Percentiles rank a stretch among this genome's conserved stretches.
phyloP scores from a whole-genome alignment of 2,329 filamentous ascomycete species.

The Furcasterigmium sp. region DNA sequence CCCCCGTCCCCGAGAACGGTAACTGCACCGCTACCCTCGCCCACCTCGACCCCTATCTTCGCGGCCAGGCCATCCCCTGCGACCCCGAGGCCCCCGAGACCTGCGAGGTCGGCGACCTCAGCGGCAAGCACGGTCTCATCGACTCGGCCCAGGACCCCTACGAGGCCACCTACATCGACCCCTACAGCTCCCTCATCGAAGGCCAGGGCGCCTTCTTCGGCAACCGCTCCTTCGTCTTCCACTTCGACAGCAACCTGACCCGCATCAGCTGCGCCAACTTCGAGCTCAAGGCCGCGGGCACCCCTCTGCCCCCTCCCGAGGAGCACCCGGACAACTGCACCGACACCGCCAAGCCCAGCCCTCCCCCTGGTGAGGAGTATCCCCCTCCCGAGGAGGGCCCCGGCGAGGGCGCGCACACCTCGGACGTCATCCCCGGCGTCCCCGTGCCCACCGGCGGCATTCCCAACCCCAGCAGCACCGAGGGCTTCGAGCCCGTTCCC shows the following conservation, averaged over 20 bases:
- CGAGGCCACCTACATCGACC: conserved; percentile 46
- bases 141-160: conserved; percentile 37
- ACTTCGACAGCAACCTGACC: conserved; percentile 55
- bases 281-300: conserved; percentile 19
- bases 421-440: background rate
- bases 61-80: conserved; percentile 58
- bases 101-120: conserved; percentile 73
- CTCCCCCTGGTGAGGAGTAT: background rate
- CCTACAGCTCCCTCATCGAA: conserved; percentile 48
- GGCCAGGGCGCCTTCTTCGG: conserved; percentile 55
- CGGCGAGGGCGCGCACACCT: background rate
- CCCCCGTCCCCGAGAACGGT: conserved; percentile 57
- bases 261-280: conserved; percentile 64
- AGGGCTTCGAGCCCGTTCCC: background rate
- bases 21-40: conserved; percentile 65
- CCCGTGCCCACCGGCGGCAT: conserved; percentile 1
- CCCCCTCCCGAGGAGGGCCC: background rate
- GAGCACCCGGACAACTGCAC: conserved; percentile 8
- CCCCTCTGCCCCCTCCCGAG: conserved; percentile 3
- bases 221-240: conserved; percentile 59
- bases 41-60: conserved; percentile 67
- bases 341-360: background rate
- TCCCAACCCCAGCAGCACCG: background rate
- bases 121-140: conserved; percentile 67
- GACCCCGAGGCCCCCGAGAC: conserved; percentile 49